These are phyloP conservation scores for Pseudohyphozyma bogoriensis DNA, from an alignment of 768 basidiomycete genomes.

Conservation along the genomic window DNA sequence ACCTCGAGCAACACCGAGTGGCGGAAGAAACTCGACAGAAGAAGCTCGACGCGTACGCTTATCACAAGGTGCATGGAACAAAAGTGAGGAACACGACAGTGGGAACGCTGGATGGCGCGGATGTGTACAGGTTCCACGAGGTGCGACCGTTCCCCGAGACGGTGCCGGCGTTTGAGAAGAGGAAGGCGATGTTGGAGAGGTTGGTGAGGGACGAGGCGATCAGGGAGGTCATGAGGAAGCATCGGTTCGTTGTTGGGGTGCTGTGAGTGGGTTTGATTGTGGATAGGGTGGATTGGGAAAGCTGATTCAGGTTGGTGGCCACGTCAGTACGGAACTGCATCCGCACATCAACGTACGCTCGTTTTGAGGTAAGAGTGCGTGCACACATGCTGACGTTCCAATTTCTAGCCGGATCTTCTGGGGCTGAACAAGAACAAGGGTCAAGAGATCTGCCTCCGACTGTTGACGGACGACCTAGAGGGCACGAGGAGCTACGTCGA, in stretches of 20 bases:
- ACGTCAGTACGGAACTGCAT: constrained; percentile 16
- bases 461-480: constrained; percentile 27
- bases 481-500: constrained; percentile 25
- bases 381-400: background rate
- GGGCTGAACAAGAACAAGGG: constrained; percentile 33
- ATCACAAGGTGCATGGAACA: constrained; percentile 1
- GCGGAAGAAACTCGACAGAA: constrained; percentile 6
- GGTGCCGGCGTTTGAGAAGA: constrained; percentile 8
- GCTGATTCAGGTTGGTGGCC: background rate
- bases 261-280: constrained; percentile 2
- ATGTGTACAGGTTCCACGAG: constrained; percentile 6
- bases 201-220: constrained; percentile 15
- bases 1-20: constrained; percentile 4
- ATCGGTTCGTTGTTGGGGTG: constrained; percentile 9
- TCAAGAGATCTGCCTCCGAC: constrained; percentile 22
- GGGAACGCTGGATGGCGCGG: constrained; percentile 6
- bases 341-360: constrained; percentile 1
- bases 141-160: constrained; percentile 22
- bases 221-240: constrained; percentile 14
- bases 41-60: constrained; percentile 15
- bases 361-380: background rate
- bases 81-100: background rate
- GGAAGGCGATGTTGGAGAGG: constrained; percentile 19
- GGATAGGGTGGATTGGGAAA: background rate
- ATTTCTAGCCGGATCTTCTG: constrained; percentile 24